phyloP scores from a whole-genome alignment of 1,284 basidiomycete genomes.

The Pseudozyma hubeiensis region DNA sequence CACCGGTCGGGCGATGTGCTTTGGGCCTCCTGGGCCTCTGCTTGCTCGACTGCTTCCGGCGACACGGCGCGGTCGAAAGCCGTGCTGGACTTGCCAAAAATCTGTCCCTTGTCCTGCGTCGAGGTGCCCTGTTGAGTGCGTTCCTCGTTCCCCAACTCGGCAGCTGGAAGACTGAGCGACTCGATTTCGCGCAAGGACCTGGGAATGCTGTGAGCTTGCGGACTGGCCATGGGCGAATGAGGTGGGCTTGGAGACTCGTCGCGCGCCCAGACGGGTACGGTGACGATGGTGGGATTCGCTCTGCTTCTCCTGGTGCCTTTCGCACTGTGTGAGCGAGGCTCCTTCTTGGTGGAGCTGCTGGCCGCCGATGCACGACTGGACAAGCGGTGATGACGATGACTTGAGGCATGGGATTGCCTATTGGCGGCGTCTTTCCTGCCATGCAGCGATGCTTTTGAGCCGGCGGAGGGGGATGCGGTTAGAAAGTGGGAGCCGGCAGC shows the following conservation, averaged over 20 bases:
- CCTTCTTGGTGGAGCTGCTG: conserved; percentile 23
- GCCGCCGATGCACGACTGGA: conserved; percentile 31
- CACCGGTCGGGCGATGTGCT: conserved; percentile 44
- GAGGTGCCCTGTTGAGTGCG: conserved; percentile 14
- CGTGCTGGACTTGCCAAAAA: conserved; percentile 8
- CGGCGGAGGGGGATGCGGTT: conserved; percentile 13
- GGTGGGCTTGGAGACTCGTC: conserved; percentile 52
- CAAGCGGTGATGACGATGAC: conserved; percentile 19
- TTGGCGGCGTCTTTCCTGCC: conserved; percentile 16
- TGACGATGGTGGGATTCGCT: conserved; percentile 46
- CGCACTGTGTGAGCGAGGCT: conserved; percentile 11
- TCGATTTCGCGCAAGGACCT: conserved; percentile 31
- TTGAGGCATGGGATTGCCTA: conserved; percentile 2
- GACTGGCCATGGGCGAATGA: conserved; percentile 29
- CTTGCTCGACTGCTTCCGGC: conserved; percentile 24
- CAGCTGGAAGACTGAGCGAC: conserved; percentile 21
- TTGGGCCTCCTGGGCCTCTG: conserved; percentile 32
- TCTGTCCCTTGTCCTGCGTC: conserved; percentile 15
- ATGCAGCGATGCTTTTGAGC: conserved; percentile 4
- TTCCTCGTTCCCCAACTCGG: conserved; percentile 17
- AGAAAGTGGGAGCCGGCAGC: conserved; percentile 8
- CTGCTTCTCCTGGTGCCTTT: conserved; percentile 20
- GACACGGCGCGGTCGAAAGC: conserved; percentile 27
- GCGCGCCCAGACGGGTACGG: conserved; percentile 50
- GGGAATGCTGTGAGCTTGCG: conserved; percentile 25